These are phyloP conservation scores for Didymella sp. DNA, from an alignment of 2,329 filamentous ascomycete genomes.

Conservation along the genomic window DNA sequence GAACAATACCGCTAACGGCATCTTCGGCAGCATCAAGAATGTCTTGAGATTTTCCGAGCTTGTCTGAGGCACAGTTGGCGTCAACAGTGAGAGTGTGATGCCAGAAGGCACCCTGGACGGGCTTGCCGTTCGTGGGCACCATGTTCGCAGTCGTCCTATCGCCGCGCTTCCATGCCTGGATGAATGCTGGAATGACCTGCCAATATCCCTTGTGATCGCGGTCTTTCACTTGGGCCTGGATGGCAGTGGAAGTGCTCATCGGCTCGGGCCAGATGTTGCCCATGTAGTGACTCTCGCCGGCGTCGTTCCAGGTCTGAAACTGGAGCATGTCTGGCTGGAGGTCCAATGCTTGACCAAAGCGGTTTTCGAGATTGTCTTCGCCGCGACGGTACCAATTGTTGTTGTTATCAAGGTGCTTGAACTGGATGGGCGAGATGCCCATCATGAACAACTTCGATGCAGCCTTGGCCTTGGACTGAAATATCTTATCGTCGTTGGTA, in stretches of 20 bases:
- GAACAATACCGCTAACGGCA: constrained; percentile 21
- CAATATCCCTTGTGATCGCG: constrained; percentile 49
- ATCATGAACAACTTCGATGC: constrained; percentile 51
- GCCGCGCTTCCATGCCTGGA: constrained; percentile 48
- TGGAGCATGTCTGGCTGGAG: constrained; percentile 51
- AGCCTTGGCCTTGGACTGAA: constrained; percentile 38
- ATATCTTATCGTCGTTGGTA: constrained; percentile 37
- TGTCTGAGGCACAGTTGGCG: constrained; percentile 52
- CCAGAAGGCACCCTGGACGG: constrained; percentile 31
- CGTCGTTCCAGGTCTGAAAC: constrained; percentile 54
- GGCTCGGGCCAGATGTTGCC: constrained; percentile 50
- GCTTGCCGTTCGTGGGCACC: constrained; percentile 25
- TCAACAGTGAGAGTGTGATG: constrained; percentile 32
- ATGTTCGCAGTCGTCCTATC: constrained; percentile 32
- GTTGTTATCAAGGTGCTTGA: constrained; percentile 44
- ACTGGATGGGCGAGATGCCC: constrained; percentile 44
- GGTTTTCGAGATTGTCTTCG: constrained; percentile 47
- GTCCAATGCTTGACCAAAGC: constrained; percentile 36
- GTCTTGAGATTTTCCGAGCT: constrained; percentile 45
- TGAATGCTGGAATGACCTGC: constrained; percentile 47
- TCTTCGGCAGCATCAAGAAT: constrained; percentile 20
- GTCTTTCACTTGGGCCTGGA: constrained; percentile 37
- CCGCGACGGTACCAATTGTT: constrained; percentile 50
- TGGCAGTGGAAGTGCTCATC: constrained; percentile 28
- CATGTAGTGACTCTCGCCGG: constrained; percentile 52